Evolutionary conservation across 176 grass and related monocot genomes (phyloP), one percentile per base, ranked within the genome.

Genomic region (Hordeum marinum): DNA sequence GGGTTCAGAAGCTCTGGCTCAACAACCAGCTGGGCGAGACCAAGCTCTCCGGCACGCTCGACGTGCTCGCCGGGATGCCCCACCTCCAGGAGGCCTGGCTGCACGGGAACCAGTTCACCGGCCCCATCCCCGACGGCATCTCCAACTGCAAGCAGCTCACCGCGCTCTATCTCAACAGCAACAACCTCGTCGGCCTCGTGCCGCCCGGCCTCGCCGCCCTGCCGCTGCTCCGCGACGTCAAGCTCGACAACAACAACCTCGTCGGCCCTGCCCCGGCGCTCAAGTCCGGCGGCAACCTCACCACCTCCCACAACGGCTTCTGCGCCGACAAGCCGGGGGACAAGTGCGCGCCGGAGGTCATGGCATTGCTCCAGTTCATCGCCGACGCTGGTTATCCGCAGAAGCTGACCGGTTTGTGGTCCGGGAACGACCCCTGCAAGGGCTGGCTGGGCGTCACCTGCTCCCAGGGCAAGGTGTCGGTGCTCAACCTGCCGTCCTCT

Each of bases 71-170:
- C 35, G 77, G 83, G 67, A 91, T 99, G 86, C 14, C 76, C 9
- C 59, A 48, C 25, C 86, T 99, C 11, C 85, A 79, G 27, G 26
- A 86, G 7, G 88, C 92, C 2, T 99, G 96, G 96, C 92, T 99
- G 11, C 96, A 99, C 67, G 93, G 93, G 13, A 99, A 99, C 75
- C 24, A 88, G 8, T 96, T 99, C 87, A 77, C 88, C 6, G 96
- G 96, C 4, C 62, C 88, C 15, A 83, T 99, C 80, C 90, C 96
- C 4, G 72, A 78, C 36, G 78, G 11, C 62, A 92, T 99, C 77
- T 88, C 41, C 59, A 43, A 14, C n/a, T 92, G 89, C 84, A 82
- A 31, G 41, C 66, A 62, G 7, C 77, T 99, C 48, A 10, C 3
- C 18, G 64, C 21, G 13, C 77, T 99, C 80, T 80, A 24, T 42